These are phyloP conservation scores for Fraxinus cuspidata DNA, from an alignment of 257 asterid species.

Conservation along the genomic window DNA sequence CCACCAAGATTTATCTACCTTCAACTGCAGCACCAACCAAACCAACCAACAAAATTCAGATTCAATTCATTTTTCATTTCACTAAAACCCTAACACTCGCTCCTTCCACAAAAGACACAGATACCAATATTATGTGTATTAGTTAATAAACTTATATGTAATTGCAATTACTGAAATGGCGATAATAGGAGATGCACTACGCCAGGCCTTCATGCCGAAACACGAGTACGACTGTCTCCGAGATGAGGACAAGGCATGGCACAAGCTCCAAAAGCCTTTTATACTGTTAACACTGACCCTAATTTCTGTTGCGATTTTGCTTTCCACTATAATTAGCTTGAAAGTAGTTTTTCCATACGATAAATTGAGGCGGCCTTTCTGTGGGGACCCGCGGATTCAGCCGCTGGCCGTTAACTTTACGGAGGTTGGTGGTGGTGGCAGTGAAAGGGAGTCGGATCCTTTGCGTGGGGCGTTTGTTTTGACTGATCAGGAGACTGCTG, in stretches of 20 bases:
- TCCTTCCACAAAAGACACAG: background rate
- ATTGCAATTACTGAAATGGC: conserved; percentile 34
- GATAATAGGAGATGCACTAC: conserved; percentile 72
- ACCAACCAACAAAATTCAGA: conserved; percentile 7
- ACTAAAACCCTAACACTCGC: conserved; percentile 22
- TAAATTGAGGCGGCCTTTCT: conserved; percentile 70
- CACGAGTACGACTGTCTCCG: conserved; percentile 81
- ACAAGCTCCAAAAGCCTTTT: conserved; percentile 63
- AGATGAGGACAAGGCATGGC: conserved; percentile 84
- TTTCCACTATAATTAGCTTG: conserved; percentile 67
- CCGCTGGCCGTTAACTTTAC: conserved; percentile 73
- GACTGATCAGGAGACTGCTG: conserved; percentile 92
- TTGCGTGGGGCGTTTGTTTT: conserved; percentile 66
- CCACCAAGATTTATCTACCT: conserved; percentile 4
- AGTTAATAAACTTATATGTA: conserved; percentile 22
- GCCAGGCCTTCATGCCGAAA: conserved; percentile 95
- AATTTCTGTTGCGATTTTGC: conserved; percentile 46
- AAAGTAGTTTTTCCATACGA: conserved; percentile 69
- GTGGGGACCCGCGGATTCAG: conserved; percentile 80
- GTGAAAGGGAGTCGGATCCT: conserved; percentile 58
- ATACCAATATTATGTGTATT: background rate
- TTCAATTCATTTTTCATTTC: conserved; percentile 20
- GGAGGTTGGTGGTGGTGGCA: conserved; percentile 21
- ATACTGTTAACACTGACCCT: conserved; percentile 36
- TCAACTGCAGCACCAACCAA: conserved; percentile 16